Conservation (phyloP, 345 rosid genomes). For the Viola odorata region DNA sequence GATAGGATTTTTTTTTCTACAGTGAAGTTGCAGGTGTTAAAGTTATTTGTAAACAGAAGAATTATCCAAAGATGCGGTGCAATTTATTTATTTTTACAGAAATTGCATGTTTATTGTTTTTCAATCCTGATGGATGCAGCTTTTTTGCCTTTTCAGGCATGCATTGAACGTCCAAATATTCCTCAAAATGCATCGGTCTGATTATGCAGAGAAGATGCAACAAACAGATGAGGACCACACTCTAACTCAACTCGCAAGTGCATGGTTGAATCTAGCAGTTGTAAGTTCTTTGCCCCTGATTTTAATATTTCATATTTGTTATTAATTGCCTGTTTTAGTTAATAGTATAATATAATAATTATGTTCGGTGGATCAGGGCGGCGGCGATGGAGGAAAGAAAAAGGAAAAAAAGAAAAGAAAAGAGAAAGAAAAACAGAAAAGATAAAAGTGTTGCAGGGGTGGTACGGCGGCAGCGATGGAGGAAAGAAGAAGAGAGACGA, state of each 20-base stretch:
- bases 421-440: no score
- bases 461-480: no score
- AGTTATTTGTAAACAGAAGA: no score
- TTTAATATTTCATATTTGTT: not conserved
- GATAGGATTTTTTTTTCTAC: no score
- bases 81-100: not conserved
- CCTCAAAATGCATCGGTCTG: constrained; percentile 91
- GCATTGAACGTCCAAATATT: constrained; percentile 91
- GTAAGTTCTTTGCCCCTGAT: constrained; percentile 34
- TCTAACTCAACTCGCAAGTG: constrained; percentile 86
- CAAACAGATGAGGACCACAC: constrained; percentile 96
- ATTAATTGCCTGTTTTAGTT: no score
- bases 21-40: no score
- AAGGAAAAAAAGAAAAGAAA: no score
- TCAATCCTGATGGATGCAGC: not conserved
- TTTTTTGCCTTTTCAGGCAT: constrained; percentile 46
- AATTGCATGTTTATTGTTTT: constrained; percentile 5
- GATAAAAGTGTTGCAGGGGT: no score
- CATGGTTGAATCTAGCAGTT: constrained; percentile 92
- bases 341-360: not conserved
- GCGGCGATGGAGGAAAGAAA: no score
- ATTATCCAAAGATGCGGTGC: no score
- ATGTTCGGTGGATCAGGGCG: constrained; percentile 56
- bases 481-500: no score
- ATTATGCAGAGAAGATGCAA: constrained; percentile 91